Conservation (phyloP, 495 filamentous ascomycete genomes). For the Xylaria flabelliformis region DNA sequence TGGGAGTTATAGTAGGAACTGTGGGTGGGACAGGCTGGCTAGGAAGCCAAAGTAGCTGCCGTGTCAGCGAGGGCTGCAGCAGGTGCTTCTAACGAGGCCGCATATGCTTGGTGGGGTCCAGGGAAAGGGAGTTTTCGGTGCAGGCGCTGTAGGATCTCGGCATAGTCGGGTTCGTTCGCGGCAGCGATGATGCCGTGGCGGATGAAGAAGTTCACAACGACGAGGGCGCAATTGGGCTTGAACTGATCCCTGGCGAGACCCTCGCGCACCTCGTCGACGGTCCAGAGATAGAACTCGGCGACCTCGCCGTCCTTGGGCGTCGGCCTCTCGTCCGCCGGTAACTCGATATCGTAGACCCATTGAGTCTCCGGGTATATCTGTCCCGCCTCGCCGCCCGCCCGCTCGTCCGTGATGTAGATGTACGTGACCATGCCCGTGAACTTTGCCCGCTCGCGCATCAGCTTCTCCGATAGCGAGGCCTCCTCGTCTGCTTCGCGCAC, state of each 20-base stretch:
- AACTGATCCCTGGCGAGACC: conserved; percentile 76
- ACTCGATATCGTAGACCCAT: conserved; percentile 88
- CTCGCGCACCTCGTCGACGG: conserved; percentile 73
- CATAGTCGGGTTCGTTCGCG: conserved; percentile 82
- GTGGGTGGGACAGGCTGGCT: neutral
- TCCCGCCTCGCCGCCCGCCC: conserved; percentile 85
- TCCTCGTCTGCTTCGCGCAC: conserved; percentile 90
- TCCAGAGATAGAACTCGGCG: conserved; percentile 79
- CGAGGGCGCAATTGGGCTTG: conserved; percentile 91
- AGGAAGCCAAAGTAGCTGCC: conserved; percentile 15
- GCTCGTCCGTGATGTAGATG: conserved; percentile 76
- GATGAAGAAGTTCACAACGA: conserved; percentile 89
- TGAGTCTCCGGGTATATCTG: conserved; percentile 90
- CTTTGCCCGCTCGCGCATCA: conserved; percentile 66
- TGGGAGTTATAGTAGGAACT: too few species aligned
- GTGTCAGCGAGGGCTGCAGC: conserved; percentile 10
- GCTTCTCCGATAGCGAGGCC: conserved; percentile 74
- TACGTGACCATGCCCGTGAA: conserved; percentile 80
- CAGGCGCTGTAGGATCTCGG: conserved; percentile 75
- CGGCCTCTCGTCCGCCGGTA: conserved; percentile 69
- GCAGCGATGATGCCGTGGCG: conserved; percentile 80
- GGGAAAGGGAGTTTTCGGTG: conserved; percentile 88
- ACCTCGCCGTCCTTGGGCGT: conserved; percentile 87
- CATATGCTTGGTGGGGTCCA: conserved; percentile 59
- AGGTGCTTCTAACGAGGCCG: conserved; percentile 5